Base-by-base conservation (phyloP, 164 flowering plant species). In the Berberis thunbergii region DNA sequence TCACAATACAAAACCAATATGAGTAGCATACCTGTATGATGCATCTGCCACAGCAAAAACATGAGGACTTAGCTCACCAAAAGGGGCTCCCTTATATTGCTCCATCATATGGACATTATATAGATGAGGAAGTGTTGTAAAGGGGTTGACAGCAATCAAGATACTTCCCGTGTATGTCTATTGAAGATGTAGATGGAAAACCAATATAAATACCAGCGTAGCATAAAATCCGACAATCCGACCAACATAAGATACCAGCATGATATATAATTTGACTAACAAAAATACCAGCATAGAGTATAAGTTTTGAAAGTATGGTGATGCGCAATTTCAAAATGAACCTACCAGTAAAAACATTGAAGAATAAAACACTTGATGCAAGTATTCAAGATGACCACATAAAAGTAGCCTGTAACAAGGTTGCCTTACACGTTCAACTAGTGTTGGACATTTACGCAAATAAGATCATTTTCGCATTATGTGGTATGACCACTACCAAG, bases 41-140 rank as follows among this genome's bases (percentile, higher is more conserved):
- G 91, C 92, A 86, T 95, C 99, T 75, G 99, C 96, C 40, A 95
- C 99, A 38, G 99, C 99, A 91, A 95, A 95, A 46, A 89, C 99
- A 82, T 95, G 99, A 56, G 99, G 99, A 67, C 96, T 91, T 50
- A 94, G 81, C 81, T 87, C 92, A 10, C 99, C 99, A 81, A 95
- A 84, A 39, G 79, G 86, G 69, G 89, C 91, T 63, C 97, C 99
- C 72, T 86, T 95, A 60, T 95, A 95, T 68, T 86, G 93, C 77
- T 89, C 97, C 99, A 95, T 95, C 99, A 95, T 95, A 74, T 95
- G 88, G 39, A 71, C 77, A 75, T 91, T 79, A 71, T 95, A 95
- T 4, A 95, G 85, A 79, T 95, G 99, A 59, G 97, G 97, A 78
- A 95, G 97, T 77, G 81, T 95, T 55, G 91, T 89, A 76, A 95